These are phyloP conservation scores for Venturia effusa DNA, from an alignment of 2,329 filamentous ascomycete genomes.

Conservation along the genomic window DNA sequence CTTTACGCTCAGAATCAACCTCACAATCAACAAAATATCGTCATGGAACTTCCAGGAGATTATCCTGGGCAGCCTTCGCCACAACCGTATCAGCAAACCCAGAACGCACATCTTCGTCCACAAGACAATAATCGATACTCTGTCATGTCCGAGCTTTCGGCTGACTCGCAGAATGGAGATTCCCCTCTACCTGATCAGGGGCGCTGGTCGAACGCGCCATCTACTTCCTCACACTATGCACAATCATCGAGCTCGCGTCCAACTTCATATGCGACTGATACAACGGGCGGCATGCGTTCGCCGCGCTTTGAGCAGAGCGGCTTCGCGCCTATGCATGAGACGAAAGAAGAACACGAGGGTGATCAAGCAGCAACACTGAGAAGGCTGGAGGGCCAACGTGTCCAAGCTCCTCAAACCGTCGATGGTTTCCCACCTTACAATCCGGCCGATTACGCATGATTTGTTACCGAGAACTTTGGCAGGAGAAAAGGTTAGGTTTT, in stretches of 20 bases:
- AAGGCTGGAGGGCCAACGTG: slow-evolving; percentile 16
- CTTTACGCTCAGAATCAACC: slow-evolving; percentile 15
- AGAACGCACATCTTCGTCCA: slow-evolving; percentile 18
- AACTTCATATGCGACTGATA: slow-evolving; percentile 24
- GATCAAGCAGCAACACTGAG: slow-evolving; percentile 13
- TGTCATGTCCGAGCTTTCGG: slow-evolving; percentile 17
- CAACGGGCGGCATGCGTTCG: slow-evolving; percentile 22
- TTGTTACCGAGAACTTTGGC: not conserved
- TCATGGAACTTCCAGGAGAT: slow-evolving; percentile 32
- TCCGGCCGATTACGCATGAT: slow-evolving; percentile 4
- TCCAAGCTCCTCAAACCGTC: not conserved
- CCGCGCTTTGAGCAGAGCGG: slow-evolving; percentile 23
- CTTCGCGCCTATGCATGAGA: slow-evolving; percentile 24
- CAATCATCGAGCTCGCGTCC: slow-evolving; percentile 20
- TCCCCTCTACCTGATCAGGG: slow-evolving; percentile 21
- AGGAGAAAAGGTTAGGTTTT: not conserved
- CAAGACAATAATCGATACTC: slow-evolving; percentile 18
- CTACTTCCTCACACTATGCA: slow-evolving; percentile 9
- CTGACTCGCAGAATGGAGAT: slow-evolving; percentile 8
- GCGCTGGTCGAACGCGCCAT: slow-evolving; percentile 22
- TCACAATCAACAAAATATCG: slow-evolving; percentile 17
- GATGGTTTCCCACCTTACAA: slow-evolving; percentile 5
- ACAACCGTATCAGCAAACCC: slow-evolving; percentile 13
- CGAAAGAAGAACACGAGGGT: slow-evolving; percentile 22
- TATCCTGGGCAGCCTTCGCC: slow-evolving; percentile 25